Evolutionary conservation across 31 red algal genomes (phyloP).

Genomic region (Asparagopsis taxiformis): DNA sequence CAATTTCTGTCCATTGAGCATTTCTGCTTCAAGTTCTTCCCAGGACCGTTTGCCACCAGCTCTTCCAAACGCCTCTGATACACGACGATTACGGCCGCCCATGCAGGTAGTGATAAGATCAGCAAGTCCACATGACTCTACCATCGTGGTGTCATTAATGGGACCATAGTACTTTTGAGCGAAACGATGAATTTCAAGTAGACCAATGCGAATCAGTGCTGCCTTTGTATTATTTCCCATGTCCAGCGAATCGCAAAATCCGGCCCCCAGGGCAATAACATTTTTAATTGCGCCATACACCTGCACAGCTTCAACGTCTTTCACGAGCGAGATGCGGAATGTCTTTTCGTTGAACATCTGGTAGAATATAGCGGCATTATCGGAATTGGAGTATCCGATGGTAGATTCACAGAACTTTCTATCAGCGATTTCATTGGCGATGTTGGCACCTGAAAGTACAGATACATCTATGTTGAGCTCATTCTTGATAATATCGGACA

Average conservation of each 20-base stretch:
- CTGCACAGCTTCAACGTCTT: slow-evolving; percentile 69
- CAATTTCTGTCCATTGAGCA: slow-evolving; percentile 93
- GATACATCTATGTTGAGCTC: slow-evolving; percentile 73
- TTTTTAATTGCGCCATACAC: slow-evolving; percentile 95
- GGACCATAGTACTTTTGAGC: slow-evolving; percentile 66
- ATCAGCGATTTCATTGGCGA: slow-evolving; percentile 92
- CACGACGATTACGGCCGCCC: slow-evolving; percentile 82
- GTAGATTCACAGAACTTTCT: slow-evolving; percentile 83
- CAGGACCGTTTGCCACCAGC: slow-evolving; percentile 52
- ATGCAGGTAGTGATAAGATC: slow-evolving; percentile 96
- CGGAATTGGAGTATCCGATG: slow-evolving; percentile 65
- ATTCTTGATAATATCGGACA: slow-evolving; percentile 76
- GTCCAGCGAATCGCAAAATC: slow-evolving; percentile 84
- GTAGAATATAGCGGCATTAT: slow-evolving; percentile 62
- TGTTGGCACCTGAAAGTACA: slow-evolving; percentile 89
- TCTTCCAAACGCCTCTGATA: slow-evolving; percentile 71
- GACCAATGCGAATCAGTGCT: slow-evolving; percentile 81
- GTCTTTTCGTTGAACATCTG: slow-evolving; percentile 72
- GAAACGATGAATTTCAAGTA: slow-evolving; percentile 86
- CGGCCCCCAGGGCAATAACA: slow-evolving; percentile 87
- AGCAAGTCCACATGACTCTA: slow-evolving; percentile 85
- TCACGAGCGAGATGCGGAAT: slow-evolving; percentile 79
- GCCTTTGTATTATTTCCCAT: slow-evolving; percentile 91
- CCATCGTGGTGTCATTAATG: slow-evolving; percentile 69
- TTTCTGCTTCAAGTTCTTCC: slow-evolving; percentile 81